Evolutionary conservation across 2,329 filamentous ascomycete genomes (phyloP).

Genomic region (Neofusicoccum ribis): DNA sequence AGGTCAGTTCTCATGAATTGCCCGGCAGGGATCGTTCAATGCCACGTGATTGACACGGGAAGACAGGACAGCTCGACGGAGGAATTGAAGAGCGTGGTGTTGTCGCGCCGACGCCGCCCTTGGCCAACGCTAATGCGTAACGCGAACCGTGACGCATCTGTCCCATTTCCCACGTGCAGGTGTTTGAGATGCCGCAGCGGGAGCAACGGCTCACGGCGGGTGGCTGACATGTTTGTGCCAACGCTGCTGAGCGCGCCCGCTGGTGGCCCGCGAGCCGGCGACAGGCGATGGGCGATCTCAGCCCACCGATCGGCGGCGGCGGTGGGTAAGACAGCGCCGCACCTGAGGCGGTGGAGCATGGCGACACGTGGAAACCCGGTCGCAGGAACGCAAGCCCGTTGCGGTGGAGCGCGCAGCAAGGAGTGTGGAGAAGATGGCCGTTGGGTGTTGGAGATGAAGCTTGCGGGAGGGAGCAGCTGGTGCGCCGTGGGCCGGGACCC

Average conservation of each 20-base stretch:
- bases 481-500: background rate
- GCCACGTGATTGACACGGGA: background rate
- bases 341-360: background rate
- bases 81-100: background rate
- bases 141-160: background rate
- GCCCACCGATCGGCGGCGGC: conserved; percentile 6
- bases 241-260: background rate
- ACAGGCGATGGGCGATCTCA: background rate
- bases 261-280: background rate
- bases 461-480: background rate
- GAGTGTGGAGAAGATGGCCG: conserved; percentile 5
- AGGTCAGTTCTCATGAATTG: background rate
- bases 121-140: background rate
- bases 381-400: background rate
- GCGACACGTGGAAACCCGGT: conserved; percentile 1
- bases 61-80: background rate
- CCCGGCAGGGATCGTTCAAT: background rate
- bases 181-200: background rate
- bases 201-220: background rate
- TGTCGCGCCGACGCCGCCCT: background rate
- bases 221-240: background rate
- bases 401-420: background rate
- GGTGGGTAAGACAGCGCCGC: conserved; percentile 6
- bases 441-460: conserved; percentile 11
- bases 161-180: background rate